Conservation (phyloP, 148 eudicot species). For the Limonium bicolor region DNA sequence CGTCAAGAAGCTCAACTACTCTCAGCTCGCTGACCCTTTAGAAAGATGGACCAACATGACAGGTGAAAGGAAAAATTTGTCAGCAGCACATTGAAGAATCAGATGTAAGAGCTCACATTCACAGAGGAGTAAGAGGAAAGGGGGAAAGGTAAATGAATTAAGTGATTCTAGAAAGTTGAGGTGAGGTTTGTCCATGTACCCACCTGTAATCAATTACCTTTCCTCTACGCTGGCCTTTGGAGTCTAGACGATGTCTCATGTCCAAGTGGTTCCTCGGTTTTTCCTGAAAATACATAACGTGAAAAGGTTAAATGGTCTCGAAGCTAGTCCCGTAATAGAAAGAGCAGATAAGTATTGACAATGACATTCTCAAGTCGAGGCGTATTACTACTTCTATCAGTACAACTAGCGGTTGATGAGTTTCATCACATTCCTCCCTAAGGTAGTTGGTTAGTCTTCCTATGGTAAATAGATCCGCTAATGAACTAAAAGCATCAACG, state of each 20-base stretch:
- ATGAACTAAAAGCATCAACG: no score
- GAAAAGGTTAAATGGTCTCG: background rate
- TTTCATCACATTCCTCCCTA: no score
- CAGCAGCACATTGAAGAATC: background rate
- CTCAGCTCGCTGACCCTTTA: constrained; percentile 84
- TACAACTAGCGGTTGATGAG: no score
- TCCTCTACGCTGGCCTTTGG: constrained; percentile 92
- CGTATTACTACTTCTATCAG: no score
- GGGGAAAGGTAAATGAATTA: no score
- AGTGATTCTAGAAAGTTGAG: background rate
- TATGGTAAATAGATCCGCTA: no score
- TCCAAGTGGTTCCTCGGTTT: constrained; percentile 93
- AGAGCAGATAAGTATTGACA: no score
- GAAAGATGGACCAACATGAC: constrained; percentile 10
- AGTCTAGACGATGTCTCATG: constrained; percentile 89
- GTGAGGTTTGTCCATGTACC: constrained; percentile 2
- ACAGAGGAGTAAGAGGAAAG: no score
- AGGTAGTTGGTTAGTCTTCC: no score
- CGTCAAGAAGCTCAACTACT: constrained; percentile 94
- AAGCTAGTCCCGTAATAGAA: no score
- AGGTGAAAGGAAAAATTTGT: no score
- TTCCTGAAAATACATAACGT: constrained; percentile 30
- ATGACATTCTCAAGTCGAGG: no score
- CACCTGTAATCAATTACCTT: constrained; percentile 97
- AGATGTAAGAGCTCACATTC: background rate